Evolutionary conservation across 2,329 filamentous ascomycete species (phyloP).

Genomic region (Sphaerulina vaccinii): DNA sequence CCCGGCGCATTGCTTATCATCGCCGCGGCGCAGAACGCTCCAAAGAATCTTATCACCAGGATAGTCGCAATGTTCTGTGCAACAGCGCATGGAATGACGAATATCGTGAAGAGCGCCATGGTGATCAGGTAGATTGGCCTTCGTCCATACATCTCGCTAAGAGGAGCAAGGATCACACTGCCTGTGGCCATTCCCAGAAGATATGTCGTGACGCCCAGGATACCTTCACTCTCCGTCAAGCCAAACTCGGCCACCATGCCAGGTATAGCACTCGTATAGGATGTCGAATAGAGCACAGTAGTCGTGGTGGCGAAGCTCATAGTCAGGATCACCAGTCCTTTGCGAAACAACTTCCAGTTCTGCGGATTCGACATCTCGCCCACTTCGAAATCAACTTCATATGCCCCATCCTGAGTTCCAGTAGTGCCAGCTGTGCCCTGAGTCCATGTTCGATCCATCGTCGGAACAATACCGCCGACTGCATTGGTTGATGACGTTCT

Average conservation of each 20-base stretch:
- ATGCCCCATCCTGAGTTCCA: conserved; percentile 51
- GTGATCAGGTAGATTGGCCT: conserved; percentile 66
- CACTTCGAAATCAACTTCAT: conserved; percentile 70
- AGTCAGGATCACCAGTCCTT: conserved; percentile 53
- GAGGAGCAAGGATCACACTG: conserved; percentile 69
- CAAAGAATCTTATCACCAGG: conserved; percentile 72
- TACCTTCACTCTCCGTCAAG: conserved; percentile 60
- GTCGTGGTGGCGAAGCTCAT: conserved; percentile 58
- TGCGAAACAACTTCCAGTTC: conserved; percentile 65
- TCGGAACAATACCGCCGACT: conserved; percentile 32
- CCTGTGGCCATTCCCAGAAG: conserved; percentile 71
- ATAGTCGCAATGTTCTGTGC: conserved; percentile 66
- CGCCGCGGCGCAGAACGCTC: conserved; percentile 70
- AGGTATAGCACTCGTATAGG: conserved; percentile 70
- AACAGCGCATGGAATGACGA: conserved; percentile 71
- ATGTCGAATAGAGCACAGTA: conserved; percentile 70
- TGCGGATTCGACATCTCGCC: conserved; percentile 64
- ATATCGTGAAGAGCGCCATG: conserved; percentile 62
- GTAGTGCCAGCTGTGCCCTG: conserved; percentile 25
- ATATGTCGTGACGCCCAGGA: conserved; percentile 76
- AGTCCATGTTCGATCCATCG: conserved; percentile 22
- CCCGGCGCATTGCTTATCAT: conserved; percentile 84
- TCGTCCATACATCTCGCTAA: conserved; percentile 69
- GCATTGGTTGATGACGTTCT: conserved; percentile 32
- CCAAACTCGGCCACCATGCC: conserved; percentile 65